phyloP scores from a whole-genome alignment of 2,329 filamentous ascomycete species.

The Rhynchosporium secalis region DNA sequence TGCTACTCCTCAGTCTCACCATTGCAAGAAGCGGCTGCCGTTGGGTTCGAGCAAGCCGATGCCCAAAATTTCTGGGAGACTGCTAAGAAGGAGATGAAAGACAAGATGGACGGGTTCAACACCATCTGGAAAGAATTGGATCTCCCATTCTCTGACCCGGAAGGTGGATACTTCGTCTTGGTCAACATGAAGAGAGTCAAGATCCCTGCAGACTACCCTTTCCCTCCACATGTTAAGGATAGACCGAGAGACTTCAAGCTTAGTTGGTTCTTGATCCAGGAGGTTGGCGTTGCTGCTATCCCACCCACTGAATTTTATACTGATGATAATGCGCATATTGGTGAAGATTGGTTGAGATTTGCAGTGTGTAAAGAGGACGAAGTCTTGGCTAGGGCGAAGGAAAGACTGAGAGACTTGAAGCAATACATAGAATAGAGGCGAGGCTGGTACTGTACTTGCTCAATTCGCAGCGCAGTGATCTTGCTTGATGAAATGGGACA shows the following conservation, averaged over 20 bases:
- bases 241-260: conserved; percentile 93
- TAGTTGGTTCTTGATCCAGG: conserved; percentile 94
- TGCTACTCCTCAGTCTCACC: conserved; percentile 94
- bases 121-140: conserved; percentile 73
- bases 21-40: conserved; percentile 88
- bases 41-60: conserved; percentile 91
- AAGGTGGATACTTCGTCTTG: conserved; percentile 96
- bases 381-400: conserved; percentile 77
- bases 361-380: conserved; percentile 95
- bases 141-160: conserved; percentile 68
- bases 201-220: conserved; percentile 79
- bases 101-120: conserved; percentile 85
- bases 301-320: conserved; percentile 98
- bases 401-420: conserved; percentile 53
- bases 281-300: conserved; percentile 92
- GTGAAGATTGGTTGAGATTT: conserved; percentile 91
- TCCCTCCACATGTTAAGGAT: conserved; percentile 83
- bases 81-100: conserved; percentile 83
- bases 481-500: no score
- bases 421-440: conserved; percentile 48
- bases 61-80: conserved; percentile 83
- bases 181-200: conserved; percentile 90
- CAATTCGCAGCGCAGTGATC: not conserved
- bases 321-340: conserved; percentile 75
- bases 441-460: not conserved